A percentile compares a stretch with the other conserved stretches of the same genome.
These are phyloP conservation scores for Pyrus betulifolia DNA, from an alignment of 306 rosid species.

Conservation along the genomic window DNA sequence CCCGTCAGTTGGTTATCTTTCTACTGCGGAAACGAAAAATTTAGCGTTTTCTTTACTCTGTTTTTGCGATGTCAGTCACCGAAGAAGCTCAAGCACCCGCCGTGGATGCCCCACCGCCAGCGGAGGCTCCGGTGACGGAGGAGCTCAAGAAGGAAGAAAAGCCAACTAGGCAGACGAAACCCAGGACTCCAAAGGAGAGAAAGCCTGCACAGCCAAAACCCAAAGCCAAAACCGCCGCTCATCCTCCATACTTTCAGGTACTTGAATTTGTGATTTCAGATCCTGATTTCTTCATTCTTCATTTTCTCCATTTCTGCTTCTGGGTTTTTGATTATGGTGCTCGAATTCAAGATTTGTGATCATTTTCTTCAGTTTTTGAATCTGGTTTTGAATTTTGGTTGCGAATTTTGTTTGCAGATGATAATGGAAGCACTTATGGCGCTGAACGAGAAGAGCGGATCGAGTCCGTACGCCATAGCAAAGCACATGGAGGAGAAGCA, in stretches of 20 bases:
- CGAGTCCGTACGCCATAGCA: conserved; percentile 86
- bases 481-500: conserved; percentile 88
- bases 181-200: conserved; percentile 42
- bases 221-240: conserved; percentile 55
- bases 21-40: too few relatives aligned
- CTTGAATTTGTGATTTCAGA: background rate
- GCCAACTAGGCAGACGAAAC: conserved; percentile 43
- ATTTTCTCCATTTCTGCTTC: background rate
- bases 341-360: background rate
- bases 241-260: conserved; percentile 89
- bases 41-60: background rate
- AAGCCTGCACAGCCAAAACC: conserved; percentile 33
- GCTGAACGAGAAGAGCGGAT: conserved; percentile 69
- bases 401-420: conserved; percentile 44
- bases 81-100: conserved; percentile 26
- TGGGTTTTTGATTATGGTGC: background rate
- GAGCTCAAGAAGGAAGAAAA: conserved; percentile 24
- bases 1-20: background rate
- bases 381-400: background rate
- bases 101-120: conserved; percentile 18
- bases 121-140: conserved; percentile 24
- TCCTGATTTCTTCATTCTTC: background rate
- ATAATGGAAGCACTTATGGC: conserved; percentile 66
- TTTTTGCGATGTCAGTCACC: conserved; percentile 33
- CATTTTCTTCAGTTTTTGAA: background rate